Evolutionary conservation across 306 rosid species (phyloP), one percentile per base, ranked within the genome.

Genomic region (Gastrolobium bilobum): DNA sequence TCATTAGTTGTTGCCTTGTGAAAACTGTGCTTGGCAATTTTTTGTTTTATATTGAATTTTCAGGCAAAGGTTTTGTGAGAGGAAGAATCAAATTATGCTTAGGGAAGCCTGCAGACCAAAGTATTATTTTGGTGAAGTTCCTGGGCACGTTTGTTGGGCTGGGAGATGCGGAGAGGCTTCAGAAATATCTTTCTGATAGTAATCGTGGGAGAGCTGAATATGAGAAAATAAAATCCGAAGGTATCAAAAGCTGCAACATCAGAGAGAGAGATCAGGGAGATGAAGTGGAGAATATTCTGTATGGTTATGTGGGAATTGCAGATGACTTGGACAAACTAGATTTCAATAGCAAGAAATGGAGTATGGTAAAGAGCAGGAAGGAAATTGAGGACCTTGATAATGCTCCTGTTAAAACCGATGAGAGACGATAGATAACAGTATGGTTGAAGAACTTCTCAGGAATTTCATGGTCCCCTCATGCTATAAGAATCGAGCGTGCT

Each of bases 241-340:
- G 83, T 50, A 60, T 80, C 77, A 60, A 73, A 77, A 72, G 68
- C 67, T 61, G 68, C 29, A 72, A 20, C 51, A 33, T 42, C 7
- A 31, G 52, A 11, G 88, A 84, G 68, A 46, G 62, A 42, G 54
- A 62, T 4, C 69, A 61, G 58, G 84, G 47, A 50, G 84, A 81
- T 66, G 15, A 91, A 44, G 81, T 76, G 47, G 99, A 95, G 84
- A 83, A 50, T 52, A 82, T 93, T 35, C 86, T 95, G 11, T 89
- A 77, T 86, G 98, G 99, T 46, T 92, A 91, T 73, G 79, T 93
- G 84, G 99, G 93, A 39, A 87, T 89, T 68, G 90, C 95, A 5
- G 98, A 93, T 57, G 98, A 93, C 85, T 79, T 93, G 71, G 97
- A 89, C 76, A 89, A 81, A 81, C 87, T 95, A 42, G 97, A 95